Evolutionary conservation across 2,329 filamentous ascomycete genomes (phyloP).

Genomic region (Fusarium robinianum): DNA sequence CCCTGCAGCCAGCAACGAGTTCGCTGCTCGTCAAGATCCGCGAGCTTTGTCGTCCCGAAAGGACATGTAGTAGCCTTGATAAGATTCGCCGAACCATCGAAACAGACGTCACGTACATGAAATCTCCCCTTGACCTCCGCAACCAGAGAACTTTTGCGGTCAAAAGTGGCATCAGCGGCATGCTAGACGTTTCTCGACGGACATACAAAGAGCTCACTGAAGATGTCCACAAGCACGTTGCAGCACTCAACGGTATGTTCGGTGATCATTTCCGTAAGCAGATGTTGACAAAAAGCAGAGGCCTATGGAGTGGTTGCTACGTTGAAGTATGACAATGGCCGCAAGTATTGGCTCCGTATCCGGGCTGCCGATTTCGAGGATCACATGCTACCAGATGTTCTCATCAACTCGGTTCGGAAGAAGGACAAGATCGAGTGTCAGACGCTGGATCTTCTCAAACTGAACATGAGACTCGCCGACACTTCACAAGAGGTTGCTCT

Average conservation of each 20-base stretch:
- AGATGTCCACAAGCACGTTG: constrained; percentile 74
- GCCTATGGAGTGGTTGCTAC: constrained; percentile 63
- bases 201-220: constrained; percentile 88
- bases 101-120: constrained; percentile 77
- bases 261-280: rapidly evolving
- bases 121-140: constrained; percentile 78
- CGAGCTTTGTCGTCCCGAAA: constrained; percentile 68
- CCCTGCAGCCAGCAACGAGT: constrained; percentile 66
- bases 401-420: constrained; percentile 77
- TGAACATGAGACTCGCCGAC: constrained; percentile 76
- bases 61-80: constrained; percentile 62
- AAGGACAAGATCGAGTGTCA: constrained; percentile 84
- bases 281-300: constrained; percentile 44
- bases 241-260: constrained; percentile 64
- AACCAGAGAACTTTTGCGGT: constrained; percentile 93
- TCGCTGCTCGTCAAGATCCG: constrained; percentile 69
- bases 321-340: constrained; percentile 74
- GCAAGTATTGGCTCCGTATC: constrained; percentile 80
- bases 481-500: constrained; percentile 82
- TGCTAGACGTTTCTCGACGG: constrained; percentile 85
- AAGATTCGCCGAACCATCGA: constrained; percentile 76
- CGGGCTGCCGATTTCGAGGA: constrained; percentile 65
- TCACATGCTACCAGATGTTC: constrained; percentile 62
- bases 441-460: constrained; percentile 80
- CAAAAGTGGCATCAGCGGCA: constrained; percentile 79